phyloP scores from a whole-genome alignment of 2,329 filamentous ascomycete species.

The Dothistroma pini region DNA sequence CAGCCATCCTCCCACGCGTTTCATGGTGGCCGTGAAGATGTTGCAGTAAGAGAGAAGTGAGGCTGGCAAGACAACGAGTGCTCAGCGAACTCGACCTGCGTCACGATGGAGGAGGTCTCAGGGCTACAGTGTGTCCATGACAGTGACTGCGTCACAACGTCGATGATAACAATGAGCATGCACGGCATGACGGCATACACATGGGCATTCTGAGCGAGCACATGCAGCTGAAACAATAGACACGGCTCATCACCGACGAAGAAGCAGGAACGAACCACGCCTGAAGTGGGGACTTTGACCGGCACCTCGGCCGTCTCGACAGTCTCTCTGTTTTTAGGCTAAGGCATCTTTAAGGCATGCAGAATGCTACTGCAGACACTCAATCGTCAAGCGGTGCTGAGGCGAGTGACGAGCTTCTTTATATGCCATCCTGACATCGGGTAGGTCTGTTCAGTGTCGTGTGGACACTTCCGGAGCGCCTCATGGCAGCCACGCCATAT shows the following conservation, averaged over 20 bases:
- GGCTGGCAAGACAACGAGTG: background rate
- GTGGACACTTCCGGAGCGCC: background rate
- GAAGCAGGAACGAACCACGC: background rate
- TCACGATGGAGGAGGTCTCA: background rate
- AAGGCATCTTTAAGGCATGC: slow-evolving; percentile 21
- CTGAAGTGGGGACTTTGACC: slow-evolving; percentile 14
- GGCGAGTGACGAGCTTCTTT: no score
- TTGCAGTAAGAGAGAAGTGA: background rate
- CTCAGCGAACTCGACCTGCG: background rate
- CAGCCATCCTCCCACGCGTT: slow-evolving; percentile 40
- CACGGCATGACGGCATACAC: background rate
- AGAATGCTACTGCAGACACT: background rate
- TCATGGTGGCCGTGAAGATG: slow-evolving; percentile 26
- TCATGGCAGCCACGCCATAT: background rate
- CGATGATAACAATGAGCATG: background rate
- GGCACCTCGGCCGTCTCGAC: slow-evolving; percentile 23
- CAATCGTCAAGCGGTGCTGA: background rate
- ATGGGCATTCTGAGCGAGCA: background rate
- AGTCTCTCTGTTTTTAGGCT: slow-evolving; percentile 18
- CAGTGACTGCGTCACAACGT: background rate
- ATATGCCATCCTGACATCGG: background rate
- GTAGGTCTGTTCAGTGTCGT: background rate
- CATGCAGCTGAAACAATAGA: background rate
- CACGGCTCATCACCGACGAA: background rate
- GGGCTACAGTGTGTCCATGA: background rate